Evolutionary conservation across 805 yeast genomes (phyloP).

Genomic region (Torulaspora quercuum): DNA sequence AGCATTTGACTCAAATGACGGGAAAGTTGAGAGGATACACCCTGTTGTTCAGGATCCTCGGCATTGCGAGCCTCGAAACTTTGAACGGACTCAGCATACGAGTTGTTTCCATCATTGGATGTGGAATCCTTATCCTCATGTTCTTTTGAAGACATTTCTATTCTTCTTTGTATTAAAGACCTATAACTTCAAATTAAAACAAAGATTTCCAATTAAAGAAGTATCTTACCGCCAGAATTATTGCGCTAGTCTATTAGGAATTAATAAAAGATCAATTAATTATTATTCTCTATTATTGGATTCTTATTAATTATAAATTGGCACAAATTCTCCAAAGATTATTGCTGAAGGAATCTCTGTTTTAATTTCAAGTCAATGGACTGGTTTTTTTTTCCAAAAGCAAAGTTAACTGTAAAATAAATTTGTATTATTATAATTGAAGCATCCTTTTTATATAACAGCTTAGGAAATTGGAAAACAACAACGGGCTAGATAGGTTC

Average conservation of each 20-base stretch:
- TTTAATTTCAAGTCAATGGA: too few species aligned
- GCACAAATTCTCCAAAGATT: too few species aligned
- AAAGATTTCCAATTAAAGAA: background rate
- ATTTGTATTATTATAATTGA: too few species aligned
- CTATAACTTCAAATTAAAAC: constrained; percentile 1
- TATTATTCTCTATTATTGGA: background rate
- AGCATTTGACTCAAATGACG: constrained; percentile 34
- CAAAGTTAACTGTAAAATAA: too few species aligned
- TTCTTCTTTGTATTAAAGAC: too few species aligned
- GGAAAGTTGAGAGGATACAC: constrained; percentile 29
- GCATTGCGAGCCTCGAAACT: constrained; percentile 20
- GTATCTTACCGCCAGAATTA: constrained; percentile 1
- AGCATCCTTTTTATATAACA: too few species aligned
- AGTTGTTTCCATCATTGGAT: constrained; percentile 20
- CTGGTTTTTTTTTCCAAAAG: too few species aligned
- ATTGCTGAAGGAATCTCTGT: too few species aligned
- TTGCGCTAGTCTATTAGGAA: constrained; percentile 1
- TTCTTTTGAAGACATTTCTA: constrained; percentile 23
- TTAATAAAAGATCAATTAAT: too few species aligned
- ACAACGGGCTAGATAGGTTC: too few species aligned
- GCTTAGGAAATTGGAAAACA: too few species aligned
- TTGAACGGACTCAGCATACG: constrained; percentile 28
- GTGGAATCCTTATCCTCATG: constrained; percentile 22
- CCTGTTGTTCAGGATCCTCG: constrained; percentile 25
- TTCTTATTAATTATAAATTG: too few species aligned